Evolutionary conservation across 169 alveolate species (phyloP).

Genomic region (Eimeria sp.): DNA sequence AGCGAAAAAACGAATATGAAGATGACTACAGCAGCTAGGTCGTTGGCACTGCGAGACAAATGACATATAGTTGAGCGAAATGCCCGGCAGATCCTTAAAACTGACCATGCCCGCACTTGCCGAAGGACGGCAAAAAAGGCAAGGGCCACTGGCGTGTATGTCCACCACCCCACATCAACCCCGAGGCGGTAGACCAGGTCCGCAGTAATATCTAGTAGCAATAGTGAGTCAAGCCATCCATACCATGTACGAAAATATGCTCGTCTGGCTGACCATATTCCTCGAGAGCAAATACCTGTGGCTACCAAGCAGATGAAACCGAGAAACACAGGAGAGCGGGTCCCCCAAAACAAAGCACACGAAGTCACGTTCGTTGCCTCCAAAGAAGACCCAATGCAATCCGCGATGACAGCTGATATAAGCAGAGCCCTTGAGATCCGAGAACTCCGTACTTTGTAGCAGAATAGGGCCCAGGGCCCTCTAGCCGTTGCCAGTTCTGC

Average conservation of each 20-base stretch:
- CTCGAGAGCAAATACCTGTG: constrained; percentile 40
- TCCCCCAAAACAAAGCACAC: constrained; percentile 9
- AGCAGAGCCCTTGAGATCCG: constrained; percentile 55
- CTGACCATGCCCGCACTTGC: constrained; percentile 56
- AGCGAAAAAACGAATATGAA: constrained; percentile 34
- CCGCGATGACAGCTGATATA: constrained; percentile 3
- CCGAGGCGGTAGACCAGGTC: constrained; percentile 38
- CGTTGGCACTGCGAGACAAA: constrained; percentile 57
- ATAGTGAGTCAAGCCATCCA: constrained; percentile 47
- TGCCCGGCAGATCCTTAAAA: constrained; percentile 50
- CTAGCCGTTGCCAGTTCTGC: constrained; percentile 37
- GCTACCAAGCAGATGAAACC: constrained; percentile 28
- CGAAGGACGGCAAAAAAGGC: constrained; percentile 15
- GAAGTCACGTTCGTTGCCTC: constrained; percentile 33
- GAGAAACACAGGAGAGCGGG: not conserved
- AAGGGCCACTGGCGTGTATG: constrained; percentile 19
- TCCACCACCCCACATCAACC: constrained; percentile 61
- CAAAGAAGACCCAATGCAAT: constrained; percentile 44
- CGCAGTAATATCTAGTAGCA: constrained; percentile 8
- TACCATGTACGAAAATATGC: constrained; percentile 59
- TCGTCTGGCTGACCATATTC: constrained; percentile 39
- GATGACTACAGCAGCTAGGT: constrained; percentile 56
- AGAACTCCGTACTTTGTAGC: constrained; percentile 56
- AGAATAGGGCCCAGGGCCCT: constrained; percentile 58
- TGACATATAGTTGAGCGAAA: constrained; percentile 36